Evolutionary conservation across 805 yeast genomes (phyloP), one percentile per base, ranked within the genome.

Genomic region (Kodamaea sagamina): DNA sequence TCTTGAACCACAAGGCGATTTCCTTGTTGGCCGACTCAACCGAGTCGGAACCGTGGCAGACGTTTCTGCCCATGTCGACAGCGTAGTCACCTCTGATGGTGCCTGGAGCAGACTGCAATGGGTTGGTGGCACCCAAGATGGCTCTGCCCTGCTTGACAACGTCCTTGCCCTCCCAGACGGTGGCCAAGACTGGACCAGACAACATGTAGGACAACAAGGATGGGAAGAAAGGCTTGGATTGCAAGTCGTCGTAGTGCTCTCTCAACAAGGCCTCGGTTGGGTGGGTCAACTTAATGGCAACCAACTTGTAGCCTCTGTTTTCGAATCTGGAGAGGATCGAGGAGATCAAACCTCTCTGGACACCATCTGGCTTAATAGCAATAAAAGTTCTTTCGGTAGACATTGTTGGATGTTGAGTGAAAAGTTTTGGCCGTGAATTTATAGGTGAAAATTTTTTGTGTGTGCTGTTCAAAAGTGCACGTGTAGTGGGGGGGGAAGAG

Each of bases 151-250:
- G 96, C 79, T 92, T 90, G 73, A 93, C 99, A 71, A 83, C 99
- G 67, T 93, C 97, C 80, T 90, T 93, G 75, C 99, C 99, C 77
- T 93, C 98, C 99, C 99, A 93, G 62, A 90, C 97, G 70, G 97
- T 93, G 62, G 99, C 99, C 63, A 92, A 82, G 60, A 93, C 86
- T 68, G 99, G 99, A 62, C 99, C 99, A 57, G 97, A 89, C 68
- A 80, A 78, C 99, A 93, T 95, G 88, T 90, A 90, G 55, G 89
- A 78, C 67, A 88, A 81, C 74, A 93, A 81, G 53, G 95, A 87
- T 69, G 98, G 97, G 92, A 90, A 93, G 81, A 93, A 93, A 64
- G 98, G 95, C 82, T 93, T 93, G 65, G 81, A 74, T 71, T 86
- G 90, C 72, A 93, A 86, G 77, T 93, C 99, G 52, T 83, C 84